phyloP scores from a whole-genome alignment of 2,329 filamentous ascomycete species.

The Aspergillus cejpii region DNA sequence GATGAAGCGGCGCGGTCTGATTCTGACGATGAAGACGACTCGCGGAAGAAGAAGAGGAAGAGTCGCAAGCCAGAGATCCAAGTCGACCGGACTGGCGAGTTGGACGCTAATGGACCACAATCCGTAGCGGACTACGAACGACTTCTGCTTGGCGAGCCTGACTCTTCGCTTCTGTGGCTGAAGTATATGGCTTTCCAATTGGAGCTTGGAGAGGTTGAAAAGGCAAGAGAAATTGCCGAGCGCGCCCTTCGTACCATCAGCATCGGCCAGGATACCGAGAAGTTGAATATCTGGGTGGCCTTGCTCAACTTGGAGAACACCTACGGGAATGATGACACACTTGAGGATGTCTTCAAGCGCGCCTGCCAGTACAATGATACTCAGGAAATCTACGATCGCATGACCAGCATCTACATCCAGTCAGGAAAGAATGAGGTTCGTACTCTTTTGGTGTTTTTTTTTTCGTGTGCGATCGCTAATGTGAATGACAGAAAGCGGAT shows the following conservation, averaged over 20 bases:
- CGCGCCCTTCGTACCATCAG: slow-evolving; percentile 86
- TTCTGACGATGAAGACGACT: slow-evolving; percentile 42
- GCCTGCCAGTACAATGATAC: slow-evolving; percentile 92
- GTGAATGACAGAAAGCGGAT: slow-evolving; percentile 66
- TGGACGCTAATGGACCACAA: slow-evolving; percentile 82
- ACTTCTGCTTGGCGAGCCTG: slow-evolving; percentile 81
- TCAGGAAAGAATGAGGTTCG: slow-evolving; percentile 76
- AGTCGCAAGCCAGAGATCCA: slow-evolving; percentile 69
- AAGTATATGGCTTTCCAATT: slow-evolving; percentile 99
- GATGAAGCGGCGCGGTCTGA: slow-evolving; percentile 43
- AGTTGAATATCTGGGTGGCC: slow-evolving; percentile 91
- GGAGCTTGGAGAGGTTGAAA: slow-evolving; percentile 79
- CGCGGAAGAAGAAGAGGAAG: slow-evolving; percentile 63
- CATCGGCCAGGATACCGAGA: slow-evolving; percentile 83
- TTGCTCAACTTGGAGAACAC: slow-evolving; percentile 89
- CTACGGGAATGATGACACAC: slow-evolving; percentile 73
- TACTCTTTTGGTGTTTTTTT: not conserved
- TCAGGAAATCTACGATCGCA: slow-evolving; percentile 78
- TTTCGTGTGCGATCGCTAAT: slow-evolving; percentile 15
- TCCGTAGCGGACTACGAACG: slow-evolving; percentile 90
- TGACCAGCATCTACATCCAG: slow-evolving; percentile 92
- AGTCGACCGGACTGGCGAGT: slow-evolving; percentile 82
- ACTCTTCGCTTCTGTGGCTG: slow-evolving; percentile 91
- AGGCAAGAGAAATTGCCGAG: slow-evolving; percentile 82
- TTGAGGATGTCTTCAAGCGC: slow-evolving; percentile 82